Evolutionary conservation across 2,329 filamentous ascomycete genomes (phyloP), one percentile per base, ranked within the genome.

Genomic region (Aureobasidium subglaciale): DNA sequence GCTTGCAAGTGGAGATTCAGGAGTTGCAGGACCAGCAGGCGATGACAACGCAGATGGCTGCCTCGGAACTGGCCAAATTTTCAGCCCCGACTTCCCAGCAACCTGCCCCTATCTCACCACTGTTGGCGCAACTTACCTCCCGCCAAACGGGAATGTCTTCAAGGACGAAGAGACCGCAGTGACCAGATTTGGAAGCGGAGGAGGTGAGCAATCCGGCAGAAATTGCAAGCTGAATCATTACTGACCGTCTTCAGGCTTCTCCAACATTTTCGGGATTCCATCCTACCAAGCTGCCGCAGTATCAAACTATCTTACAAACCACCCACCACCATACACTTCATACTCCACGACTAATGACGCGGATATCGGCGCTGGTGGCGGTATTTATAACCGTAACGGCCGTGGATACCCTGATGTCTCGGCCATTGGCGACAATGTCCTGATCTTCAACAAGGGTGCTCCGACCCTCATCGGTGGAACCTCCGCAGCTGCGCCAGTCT

Each of bases 1-100:
- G 27, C 80, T 82, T 59, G 77, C 80, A 15, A 80, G 78, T 13
- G 86, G 86, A 4, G 84, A 88, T 61, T 69, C 70, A 16, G 82
- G 82, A 25, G 75, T 82, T 15, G 78, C 67, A 70, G 74, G 59
- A 75, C 78, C 2, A 78, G 78, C 7, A 78, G 60, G 69, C 65
- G 61, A 71, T 64, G 59, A 64, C 4, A 66, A 61, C 2, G 58
- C 58, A 63, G 69, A 66, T 42, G 70, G 70, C 15, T 77, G 74
- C 62, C 67, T 71, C 59, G 71, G 71, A 48, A 74, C 73, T 62
- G 72, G 68, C 1, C 72, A 71, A 5, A 69, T 68, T 5, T 76
- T 77, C 62, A 60, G 71, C 20, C 73, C 75, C 11, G 68, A 69
- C 20, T 76, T 77, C 63, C 74, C 75, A 2, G 73, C 72, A 13